A percentile compares a stretch with the other conserved stretches of the same genome.
Conservation (phyloP, 495 filamentous ascomycete species). For the Xanthoparmelia taractica region DNA sequence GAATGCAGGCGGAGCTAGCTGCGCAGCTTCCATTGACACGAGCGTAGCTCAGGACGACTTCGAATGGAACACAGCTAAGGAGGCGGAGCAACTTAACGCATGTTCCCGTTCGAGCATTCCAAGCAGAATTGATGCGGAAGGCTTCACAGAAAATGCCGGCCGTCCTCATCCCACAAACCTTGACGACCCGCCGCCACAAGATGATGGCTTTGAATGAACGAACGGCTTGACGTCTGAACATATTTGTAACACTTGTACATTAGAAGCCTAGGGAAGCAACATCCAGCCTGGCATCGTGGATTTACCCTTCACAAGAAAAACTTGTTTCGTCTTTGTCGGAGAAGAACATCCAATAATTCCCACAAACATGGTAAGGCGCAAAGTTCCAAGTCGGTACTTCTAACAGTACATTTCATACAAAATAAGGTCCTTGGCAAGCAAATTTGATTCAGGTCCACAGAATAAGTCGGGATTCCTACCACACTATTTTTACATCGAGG, state of each 20-base stretch:
- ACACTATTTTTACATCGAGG: too few species aligned
- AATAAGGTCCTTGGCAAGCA: too few species aligned
- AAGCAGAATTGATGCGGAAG: slow-evolving; percentile 6
- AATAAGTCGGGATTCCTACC: too few species aligned
- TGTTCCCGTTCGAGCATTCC: not conserved
- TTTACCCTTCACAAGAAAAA: too few species aligned
- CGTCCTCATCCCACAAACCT: not conserved
- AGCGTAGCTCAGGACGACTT: not conserved
- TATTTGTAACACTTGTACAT: not conserved
- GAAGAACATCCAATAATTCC: too few species aligned
- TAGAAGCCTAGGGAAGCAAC: not conserved
- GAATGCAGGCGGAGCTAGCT: not conserved
- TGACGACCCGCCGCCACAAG: slow-evolving; percentile 27
- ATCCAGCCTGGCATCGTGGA: not conserved
- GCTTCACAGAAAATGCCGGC: slow-evolving; percentile 14
- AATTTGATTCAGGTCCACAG: too few species aligned
- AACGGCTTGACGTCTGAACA: not conserved
- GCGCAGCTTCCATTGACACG: not conserved
- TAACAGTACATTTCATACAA: too few species aligned
- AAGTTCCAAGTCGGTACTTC: too few species aligned
- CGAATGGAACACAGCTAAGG: not conserved
- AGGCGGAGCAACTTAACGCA: slow-evolving; percentile 8
- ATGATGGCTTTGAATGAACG: slow-evolving; percentile 8
- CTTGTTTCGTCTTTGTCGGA: too few species aligned
- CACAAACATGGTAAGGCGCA: too few species aligned